Conservation (phyloP, 208 protist genomes). For the Crithidia sp. region DNA sequence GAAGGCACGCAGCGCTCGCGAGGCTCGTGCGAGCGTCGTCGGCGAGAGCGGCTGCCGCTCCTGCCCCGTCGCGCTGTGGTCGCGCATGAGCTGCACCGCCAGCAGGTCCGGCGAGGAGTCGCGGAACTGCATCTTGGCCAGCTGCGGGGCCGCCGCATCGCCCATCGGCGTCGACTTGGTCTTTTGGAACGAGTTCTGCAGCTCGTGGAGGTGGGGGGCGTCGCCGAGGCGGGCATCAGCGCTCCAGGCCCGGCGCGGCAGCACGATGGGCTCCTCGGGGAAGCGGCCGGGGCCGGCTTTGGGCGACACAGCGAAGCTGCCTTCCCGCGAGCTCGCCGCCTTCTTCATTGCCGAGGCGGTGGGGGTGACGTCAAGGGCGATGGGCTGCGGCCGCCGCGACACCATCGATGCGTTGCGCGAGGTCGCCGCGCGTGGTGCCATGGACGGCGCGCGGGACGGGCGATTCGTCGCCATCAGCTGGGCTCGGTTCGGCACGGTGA, state of each 20-base stretch:
- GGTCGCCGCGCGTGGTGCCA: constrained; percentile 8
- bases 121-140: constrained; percentile 28
- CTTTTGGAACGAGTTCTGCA: constrained; percentile 5
- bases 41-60: constrained; percentile 41
- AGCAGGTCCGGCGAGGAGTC: constrained; percentile 56
- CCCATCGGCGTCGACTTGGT: not conserved
- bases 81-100: constrained; percentile 53
- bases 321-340: constrained; percentile 1
- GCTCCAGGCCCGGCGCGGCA: constrained; percentile 48
- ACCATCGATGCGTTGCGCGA: constrained; percentile 31
- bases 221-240: constrained; percentile 39
- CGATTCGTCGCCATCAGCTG: constrained; percentile 55
- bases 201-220: not conserved
- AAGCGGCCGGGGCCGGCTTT: constrained; percentile 15
- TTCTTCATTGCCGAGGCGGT: constrained; percentile 56
- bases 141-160: constrained; percentile 6
- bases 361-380: constrained; percentile 34
- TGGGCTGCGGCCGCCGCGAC: constrained; percentile 14
- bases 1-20: constrained; percentile 39
- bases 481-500: constrained; percentile 65
- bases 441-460: constrained; percentile 39
- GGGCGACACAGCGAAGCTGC: constrained; percentile 1
- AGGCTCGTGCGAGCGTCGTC: constrained; percentile 48
- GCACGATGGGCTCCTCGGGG: constrained; percentile 39
- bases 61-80: constrained; percentile 21